phyloP scores from a whole-genome alignment of 225 moss, liverwort and hornwort genomes.

The Polytrichum formosum region DNA sequence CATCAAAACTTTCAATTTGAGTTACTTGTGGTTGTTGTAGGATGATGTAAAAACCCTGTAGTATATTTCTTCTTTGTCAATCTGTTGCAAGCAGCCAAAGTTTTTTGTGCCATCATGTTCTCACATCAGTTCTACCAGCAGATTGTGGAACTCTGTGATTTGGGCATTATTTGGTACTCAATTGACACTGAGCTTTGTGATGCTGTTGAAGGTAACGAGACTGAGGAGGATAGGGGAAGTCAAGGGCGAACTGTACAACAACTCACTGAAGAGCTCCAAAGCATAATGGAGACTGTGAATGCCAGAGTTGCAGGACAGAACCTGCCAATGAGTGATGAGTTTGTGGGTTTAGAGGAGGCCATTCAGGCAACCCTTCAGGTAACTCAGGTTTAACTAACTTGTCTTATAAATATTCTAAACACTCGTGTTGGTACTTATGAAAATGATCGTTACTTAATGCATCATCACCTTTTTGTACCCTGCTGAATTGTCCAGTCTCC shows the following conservation, averaged over 20 bases:
- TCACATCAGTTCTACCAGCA: neutral
- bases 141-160: neutral
- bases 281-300: constrained; percentile 50
- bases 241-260: constrained; percentile 59
- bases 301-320: constrained; percentile 31
- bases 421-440: too few species aligned
- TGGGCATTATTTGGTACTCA: neutral
- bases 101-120: neutral
- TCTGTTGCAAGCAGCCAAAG: neutral
- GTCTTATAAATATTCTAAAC: too few species aligned
- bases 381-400: neutral
- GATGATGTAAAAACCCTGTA: too few species aligned
- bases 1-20: too few species aligned
- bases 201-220: constrained; percentile 21
- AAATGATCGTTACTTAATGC: too few species aligned
- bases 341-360: constrained; percentile 78
- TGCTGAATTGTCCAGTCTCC: too few species aligned
- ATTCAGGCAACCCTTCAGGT: constrained; percentile 92
- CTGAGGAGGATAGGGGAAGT: constrained; percentile 13
- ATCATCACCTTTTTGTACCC: too few species aligned
- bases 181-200: neutral
- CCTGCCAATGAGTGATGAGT: constrained; percentile 38
- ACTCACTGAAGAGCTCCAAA: constrained; percentile 62
- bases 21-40: too few species aligned
- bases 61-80: too few species aligned